Base-by-base conservation (phyloP, 2,329 filamentous ascomycete genomes). In the Penicillium sp. region DNA sequence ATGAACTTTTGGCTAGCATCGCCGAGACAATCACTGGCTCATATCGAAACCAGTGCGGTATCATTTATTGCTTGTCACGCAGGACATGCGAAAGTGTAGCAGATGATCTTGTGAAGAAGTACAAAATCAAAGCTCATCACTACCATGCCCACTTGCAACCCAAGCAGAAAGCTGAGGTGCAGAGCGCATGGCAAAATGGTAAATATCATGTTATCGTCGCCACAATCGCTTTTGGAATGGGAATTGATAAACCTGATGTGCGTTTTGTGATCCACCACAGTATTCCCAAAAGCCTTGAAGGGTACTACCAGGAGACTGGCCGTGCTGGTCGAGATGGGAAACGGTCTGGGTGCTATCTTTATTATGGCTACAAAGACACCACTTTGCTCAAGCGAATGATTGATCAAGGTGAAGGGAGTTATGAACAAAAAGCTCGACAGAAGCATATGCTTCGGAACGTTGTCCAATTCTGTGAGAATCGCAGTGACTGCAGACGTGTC, bases 181-280 rank as follows among this genome's bases (percentile, higher is more conserved):
- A 98, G 73, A 84, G 84, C 59, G 75, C 86, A 29, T 99, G 95
- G 95, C 95, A 99, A 73, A 79, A 77, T 44, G 92, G 92, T 6
- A 78, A 81, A 51, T 85, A 88, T 67, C 90, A 96, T 65, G 90
- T 99, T 33, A 96, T 99, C 44, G 95, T 99, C 50, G 96, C 95
- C 21, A 99, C 95, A 0, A 98, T 99, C 73, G 95, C 95, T 25
- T 99, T 99, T 71, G 95, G 95, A 7, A 99, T 99, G 95, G 95
- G 95, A n/a, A 99, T 99, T 63, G 95, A 99, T 79, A 99, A 99
- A 74, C 86, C 93, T 0, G 90, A 99, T 72, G 95, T 99, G 48
- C 90, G 95, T 27, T 99, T 96, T 72, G 95, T 99, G 33, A 91
- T 99, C 42, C 96, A 99, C 70, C 89, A 96, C 68, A 90, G 88